Evolutionary conservation across 2,329 filamentous ascomycete genomes (phyloP).

Genomic region (Sclerotinia spermophila): DNA sequence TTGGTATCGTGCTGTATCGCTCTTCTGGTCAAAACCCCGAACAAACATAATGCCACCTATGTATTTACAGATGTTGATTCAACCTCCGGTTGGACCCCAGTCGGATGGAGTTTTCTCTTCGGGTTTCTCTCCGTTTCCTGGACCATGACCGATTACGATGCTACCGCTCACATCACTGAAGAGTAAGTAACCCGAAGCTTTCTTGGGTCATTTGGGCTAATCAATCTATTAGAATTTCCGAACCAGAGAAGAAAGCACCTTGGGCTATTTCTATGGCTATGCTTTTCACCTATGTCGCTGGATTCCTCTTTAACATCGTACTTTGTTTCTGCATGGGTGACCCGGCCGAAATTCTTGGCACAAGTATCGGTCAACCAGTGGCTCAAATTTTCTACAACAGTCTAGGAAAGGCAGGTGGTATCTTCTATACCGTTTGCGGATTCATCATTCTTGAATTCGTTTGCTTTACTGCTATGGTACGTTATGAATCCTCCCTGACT

Average conservation of each 20-base stretch:
- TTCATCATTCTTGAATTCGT: conserved; percentile 58
- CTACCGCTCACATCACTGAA: conserved; percentile 47
- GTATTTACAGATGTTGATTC: conserved; percentile 53
- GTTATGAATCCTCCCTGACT: conserved; percentile 42
- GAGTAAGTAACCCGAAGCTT: conserved; percentile 37
- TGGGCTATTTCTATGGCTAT: conserved; percentile 55
- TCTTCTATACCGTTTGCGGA: conserved; percentile 50
- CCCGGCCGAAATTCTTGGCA: conserved; percentile 43
- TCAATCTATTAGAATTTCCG: conserved; percentile 38
- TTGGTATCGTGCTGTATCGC: conserved; percentile 50
- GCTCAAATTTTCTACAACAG: conserved; percentile 57
- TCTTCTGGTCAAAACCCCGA: conserved; percentile 47
- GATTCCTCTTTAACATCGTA: conserved; percentile 56
- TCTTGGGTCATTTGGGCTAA: conserved; percentile 17
- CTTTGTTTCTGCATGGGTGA: conserved; percentile 51
- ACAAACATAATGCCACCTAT: conserved; percentile 50
- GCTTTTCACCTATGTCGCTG: conserved; percentile 52
- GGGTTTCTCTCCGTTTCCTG: conserved; percentile 57
- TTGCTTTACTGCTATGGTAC: conserved; percentile 51
- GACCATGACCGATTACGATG: conserved; percentile 57
- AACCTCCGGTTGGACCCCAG: conserved; percentile 50
- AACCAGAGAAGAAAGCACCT: conserved; percentile 50
- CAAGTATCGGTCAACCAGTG: conserved; percentile 50
- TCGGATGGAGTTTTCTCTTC: conserved; percentile 55
- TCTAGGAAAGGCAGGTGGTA: conserved; percentile 48